A percentile compares a stretch with the other conserved stretches of the same genome.
Conservation (phyloP, 2,329 filamentous ascomycete species). For the Alternaria arborescens region DNA sequence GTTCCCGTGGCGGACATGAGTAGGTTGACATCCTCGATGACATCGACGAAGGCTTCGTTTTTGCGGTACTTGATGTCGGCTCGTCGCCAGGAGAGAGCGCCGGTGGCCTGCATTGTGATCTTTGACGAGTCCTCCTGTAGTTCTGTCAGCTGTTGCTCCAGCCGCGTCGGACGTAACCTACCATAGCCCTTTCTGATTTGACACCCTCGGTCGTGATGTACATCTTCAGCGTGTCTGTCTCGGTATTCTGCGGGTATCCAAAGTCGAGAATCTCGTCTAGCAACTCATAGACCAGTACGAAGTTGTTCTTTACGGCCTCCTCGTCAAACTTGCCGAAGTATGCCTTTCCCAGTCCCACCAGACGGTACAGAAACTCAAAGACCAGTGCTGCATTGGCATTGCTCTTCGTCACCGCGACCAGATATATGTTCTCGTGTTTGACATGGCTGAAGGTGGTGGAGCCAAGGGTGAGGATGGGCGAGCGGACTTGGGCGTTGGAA, state of each 20-base stretch:
- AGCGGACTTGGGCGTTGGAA: conserved; percentile 96
- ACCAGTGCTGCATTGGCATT: conserved; percentile 98
- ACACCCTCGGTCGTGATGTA: conserved; percentile 99
- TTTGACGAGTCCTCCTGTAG: conserved; percentile 84
- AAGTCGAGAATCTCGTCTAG: conserved; percentile 99
- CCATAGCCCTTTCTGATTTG: conserved; percentile 82
- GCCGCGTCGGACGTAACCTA: conserved; percentile 20
- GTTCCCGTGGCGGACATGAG: conserved; percentile 98
- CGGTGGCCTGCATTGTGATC: conserved; percentile 99
- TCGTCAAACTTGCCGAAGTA: conserved; percentile 99
- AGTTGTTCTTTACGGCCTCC: conserved; percentile 99
- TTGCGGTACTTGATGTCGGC: conserved; percentile 99
- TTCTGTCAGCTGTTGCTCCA: conserved; percentile 24
- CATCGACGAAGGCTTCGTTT: conserved; percentile 98
- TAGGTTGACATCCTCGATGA: conserved; percentile 98
- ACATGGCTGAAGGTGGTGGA: conserved; percentile 99
- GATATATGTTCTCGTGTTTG: conserved; percentile 98
- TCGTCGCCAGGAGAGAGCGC: conserved; percentile 94
- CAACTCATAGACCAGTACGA: conserved; percentile 97
- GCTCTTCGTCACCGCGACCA: conserved; percentile 97
- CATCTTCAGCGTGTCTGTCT: conserved; percentile 99
- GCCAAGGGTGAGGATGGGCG: conserved; percentile 94
- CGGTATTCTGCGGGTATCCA: conserved; percentile 98
- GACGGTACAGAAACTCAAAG: conserved; percentile 95
- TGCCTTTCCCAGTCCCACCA: conserved; percentile 88